phyloP scores from a whole-genome alignment of 495 filamentous ascomycete species.

The Aspergillus heteromorphus region DNA sequence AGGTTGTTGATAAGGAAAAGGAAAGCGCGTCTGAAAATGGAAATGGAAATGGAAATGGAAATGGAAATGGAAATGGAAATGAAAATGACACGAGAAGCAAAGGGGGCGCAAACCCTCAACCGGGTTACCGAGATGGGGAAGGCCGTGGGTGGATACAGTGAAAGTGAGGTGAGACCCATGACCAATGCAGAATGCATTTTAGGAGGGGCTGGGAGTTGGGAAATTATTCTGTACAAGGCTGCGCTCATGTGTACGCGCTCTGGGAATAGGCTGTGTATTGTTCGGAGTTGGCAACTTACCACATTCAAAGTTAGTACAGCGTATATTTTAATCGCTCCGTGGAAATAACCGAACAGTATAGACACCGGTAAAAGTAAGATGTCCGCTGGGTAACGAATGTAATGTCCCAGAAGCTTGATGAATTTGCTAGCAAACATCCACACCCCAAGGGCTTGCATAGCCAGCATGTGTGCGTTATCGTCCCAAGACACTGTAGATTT shows the following conservation, averaged over 20 bases:
- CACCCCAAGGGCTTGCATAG: conserved; percentile 46
- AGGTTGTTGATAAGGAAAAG: background rate
- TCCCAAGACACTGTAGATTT: conserved; percentile 44
- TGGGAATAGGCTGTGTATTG: conserved; percentile 4
- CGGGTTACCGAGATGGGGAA: background rate
- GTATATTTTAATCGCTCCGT: conserved; percentile 72
- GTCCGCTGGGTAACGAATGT: conserved; percentile 64
- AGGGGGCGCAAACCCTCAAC: too few species aligned
- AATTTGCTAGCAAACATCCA: conserved; percentile 72
- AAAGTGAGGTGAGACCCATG: background rate
- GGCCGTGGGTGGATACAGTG: background rate
- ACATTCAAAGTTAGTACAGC: conserved; percentile 64
- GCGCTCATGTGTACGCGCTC: background rate
- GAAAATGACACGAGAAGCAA: background rate
- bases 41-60: background rate
- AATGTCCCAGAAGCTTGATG: conserved; percentile 70
- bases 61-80: background rate
- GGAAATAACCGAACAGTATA: conserved; percentile 72
- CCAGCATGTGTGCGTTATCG: conserved; percentile 31
- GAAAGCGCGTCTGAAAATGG: background rate
- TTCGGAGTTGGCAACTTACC: conserved; percentile 41
- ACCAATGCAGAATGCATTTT: background rate
- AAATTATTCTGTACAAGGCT: background rate
- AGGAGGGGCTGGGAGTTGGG: conserved; percentile 1
- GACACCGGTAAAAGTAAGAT: conserved; percentile 65